A percentile compares a stretch with the other conserved stretches of the same genome.
phyloP scores from a whole-genome alignment of 257 asterid genomes.

The Solanum bukasovii region DNA sequence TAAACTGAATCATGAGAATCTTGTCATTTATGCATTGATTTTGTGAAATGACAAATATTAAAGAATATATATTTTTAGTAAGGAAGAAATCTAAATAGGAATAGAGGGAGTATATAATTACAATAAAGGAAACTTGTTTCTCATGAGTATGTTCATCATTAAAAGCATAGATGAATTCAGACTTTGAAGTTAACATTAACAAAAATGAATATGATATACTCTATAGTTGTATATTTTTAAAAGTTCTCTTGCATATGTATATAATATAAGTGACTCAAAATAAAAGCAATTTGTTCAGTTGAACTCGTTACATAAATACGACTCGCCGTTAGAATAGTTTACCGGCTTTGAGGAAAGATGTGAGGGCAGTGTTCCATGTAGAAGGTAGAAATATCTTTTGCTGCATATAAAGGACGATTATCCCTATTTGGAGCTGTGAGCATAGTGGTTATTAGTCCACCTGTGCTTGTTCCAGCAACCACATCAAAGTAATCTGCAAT shows the following conservation, averaged over 20 bases:
- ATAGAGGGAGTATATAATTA: background rate
- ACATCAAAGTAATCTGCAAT: slow-evolving; percentile 43
- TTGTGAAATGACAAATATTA: too few species aligned
- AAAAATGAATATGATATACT: background rate
- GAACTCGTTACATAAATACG: background rate
- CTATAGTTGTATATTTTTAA: background rate
- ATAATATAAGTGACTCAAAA: background rate
- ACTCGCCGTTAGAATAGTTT: background rate
- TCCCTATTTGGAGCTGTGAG: slow-evolving; percentile 24
- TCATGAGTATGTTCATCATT: background rate
- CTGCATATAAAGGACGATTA: slow-evolving; percentile 29
- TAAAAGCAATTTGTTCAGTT: background rate
- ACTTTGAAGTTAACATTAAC: background rate
- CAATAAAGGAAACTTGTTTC: background rate
- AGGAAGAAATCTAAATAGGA: background rate
- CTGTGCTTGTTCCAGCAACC: slow-evolving; percentile 45
- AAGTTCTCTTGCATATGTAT: background rate
- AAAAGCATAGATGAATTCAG: background rate
- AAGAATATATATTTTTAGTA: too few species aligned
- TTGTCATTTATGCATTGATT: background rate
- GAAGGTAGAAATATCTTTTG: slow-evolving; percentile 26
- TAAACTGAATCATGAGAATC: background rate
- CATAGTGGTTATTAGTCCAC: slow-evolving; percentile 36
- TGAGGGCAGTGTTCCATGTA: slow-evolving; percentile 27
- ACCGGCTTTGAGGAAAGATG: slow-evolving; percentile 28